Base-by-base conservation (phyloP, 306 rosid genomes). In the Acacia confusa region DNA sequence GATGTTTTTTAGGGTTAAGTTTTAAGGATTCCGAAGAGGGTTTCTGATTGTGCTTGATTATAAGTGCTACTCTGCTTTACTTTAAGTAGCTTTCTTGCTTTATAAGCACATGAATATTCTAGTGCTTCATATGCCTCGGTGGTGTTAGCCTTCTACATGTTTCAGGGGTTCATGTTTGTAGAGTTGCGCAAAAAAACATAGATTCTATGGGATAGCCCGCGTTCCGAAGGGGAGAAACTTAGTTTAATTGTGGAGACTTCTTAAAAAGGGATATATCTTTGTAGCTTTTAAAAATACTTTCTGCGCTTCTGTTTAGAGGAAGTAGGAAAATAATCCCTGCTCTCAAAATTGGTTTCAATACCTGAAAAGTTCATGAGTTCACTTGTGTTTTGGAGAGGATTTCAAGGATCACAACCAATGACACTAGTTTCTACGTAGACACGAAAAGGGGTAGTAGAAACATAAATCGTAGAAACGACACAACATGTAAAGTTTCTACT, bases 61-160 rank as follows among this genome's bases (percentile, higher is more conserved):
- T 12, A 64, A 55, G 57, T 53, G 61, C 28, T 32, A 22, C 20
- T 36, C 6, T 36, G 25, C 72, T 69, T 0, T 24, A 22, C 70
- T 36, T 77, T 77, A 22, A 70, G 79, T 63, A 76, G 80, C 55
- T 83, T 60, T 80, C 57, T 71, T 77, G 57, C 30, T 64, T 81
- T 80, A 57, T 22, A 47, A 57, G 66, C 78, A 61, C 58, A 32
- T 66, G 32, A 40, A 32, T 66, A 72, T 80, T 52, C 61, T 63
- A 27, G 68, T 64, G 22, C 53, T 38, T 60, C 48, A 24, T 79
- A 27, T 70, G 79, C 53, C 65, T 65, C n/a, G 36, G 70, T 44
- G 70, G 75, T 53, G 64, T 64, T 52, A 70, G 25, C 13, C 69
- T 20, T 25, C 64, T 14, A 1, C 64, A 66, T 53, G 64, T 63